phyloP scores from a whole-genome alignment of 192 early-diverging fungal species.

The Entomortierella beljakovae region DNA sequence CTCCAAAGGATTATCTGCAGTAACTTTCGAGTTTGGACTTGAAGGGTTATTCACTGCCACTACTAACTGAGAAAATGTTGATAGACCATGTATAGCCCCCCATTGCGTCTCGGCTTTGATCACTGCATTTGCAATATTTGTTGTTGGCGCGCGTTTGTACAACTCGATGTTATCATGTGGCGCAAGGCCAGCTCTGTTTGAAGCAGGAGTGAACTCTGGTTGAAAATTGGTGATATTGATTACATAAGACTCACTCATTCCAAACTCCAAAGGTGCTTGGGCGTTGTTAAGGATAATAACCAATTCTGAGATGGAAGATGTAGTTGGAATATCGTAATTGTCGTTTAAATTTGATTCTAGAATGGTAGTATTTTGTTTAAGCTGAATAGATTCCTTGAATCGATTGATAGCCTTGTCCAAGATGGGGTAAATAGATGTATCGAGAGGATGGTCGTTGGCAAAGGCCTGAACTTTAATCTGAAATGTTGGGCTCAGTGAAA shows the following conservation, averaged over 20 bases:
- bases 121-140: background rate
- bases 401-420: conserved; percentile 31
- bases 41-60: background rate
- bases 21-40: background rate
- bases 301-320: conserved; percentile 6
- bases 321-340: background rate
- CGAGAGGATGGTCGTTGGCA: background rate
- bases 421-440: background rate
- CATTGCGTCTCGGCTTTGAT: conserved; percentile 30
- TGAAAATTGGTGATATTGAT: conserved; percentile 11
- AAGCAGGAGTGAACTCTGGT: background rate
- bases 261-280: conserved; percentile 25
- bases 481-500: conserved; percentile 13
- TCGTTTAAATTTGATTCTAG: background rate
- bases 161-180: background rate
- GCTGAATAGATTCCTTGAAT: conserved; percentile 30
- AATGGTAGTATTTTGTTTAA: conserved; percentile 40
- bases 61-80: conserved; percentile 40
- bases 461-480: conserved; percentile 19
- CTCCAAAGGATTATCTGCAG: background rate
- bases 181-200: background rate
- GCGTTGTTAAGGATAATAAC: conserved; percentile 14
- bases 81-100: conserved; percentile 32
- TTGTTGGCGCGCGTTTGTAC: background rate
- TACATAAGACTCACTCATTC: conserved; percentile 31